Base-by-base conservation (phyloP, 192 early-diverging fungal species). In the Oehlia diaphana region DNA sequence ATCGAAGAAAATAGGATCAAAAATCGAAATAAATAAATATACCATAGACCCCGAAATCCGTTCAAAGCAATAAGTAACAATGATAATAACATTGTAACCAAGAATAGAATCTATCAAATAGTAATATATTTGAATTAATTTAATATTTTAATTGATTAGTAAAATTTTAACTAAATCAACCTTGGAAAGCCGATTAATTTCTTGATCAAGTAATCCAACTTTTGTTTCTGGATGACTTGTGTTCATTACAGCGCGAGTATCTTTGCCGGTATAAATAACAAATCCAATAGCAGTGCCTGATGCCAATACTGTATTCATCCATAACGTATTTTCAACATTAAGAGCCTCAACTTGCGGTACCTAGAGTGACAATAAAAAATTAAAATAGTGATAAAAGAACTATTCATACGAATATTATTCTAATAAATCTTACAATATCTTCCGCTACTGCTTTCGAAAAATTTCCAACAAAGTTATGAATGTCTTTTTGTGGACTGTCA, bases 171-270 rank as follows among this genome's bases (percentile, higher is more conserved):
- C 37, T 67, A 23, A 2, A 47, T 31, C 44, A 71, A 92, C 91
- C 90, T 98, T 98, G 33, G 95, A 93, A 44, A 98, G 89, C 19
- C 90, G 87, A 87, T 98, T 98, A 77, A 98, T 93, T 79, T 98
- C 96, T 4, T 86, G 77, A 84, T 98, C 97, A 58, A 98, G 87
- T 26, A 94, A 87, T 0, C 97, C 97, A 33, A 96, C 91, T 83
- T 98, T 98, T 31, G 94, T 96, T 79, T 92, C 90, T 21, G 96
- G 94, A 63, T 95, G 92, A 69, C 91, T 96, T 7, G 97, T 98
- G 82, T 98, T 98, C 94, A 97, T 96, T 14, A 96, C 96, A 21
- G 97, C 96, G 10, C 96, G 90, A 10, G 97, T 98, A 77, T 98
- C 96, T 63, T 88, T 87, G 9, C 97, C 97, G 2, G 97, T 98